Evolutionary conservation across 2,329 filamentous ascomycete species (phyloP).

Genomic region (Fusarium falciforme): DNA sequence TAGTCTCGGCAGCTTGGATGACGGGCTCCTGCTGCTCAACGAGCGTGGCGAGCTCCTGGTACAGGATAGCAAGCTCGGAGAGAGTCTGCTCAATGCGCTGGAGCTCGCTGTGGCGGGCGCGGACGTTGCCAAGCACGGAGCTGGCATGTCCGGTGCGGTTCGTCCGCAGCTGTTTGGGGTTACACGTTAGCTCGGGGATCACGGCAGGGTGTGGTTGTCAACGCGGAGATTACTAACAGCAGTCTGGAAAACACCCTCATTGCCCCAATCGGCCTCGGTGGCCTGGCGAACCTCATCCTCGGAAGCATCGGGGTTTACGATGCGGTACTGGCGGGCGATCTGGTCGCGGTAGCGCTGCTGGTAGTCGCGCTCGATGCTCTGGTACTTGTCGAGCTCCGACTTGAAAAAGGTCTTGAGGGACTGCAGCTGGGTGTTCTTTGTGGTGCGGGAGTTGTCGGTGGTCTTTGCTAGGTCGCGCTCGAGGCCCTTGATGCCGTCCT

Average conservation of each 20-base stretch:
- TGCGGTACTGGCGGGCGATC: slow-evolving; percentile 82
- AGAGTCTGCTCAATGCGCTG: slow-evolving; percentile 83
- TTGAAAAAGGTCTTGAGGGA: slow-evolving; percentile 79
- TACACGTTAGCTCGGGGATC: slow-evolving; percentile 21
- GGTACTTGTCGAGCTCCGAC: slow-evolving; percentile 76
- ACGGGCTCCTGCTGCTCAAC: slow-evolving; percentile 78
- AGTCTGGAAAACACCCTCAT: slow-evolving; percentile 84
- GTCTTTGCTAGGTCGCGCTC: slow-evolving; percentile 77
- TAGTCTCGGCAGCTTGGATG: slow-evolving; percentile 71
- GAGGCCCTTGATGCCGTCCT: slow-evolving; percentile 81
- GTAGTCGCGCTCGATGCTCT: slow-evolving; percentile 78
- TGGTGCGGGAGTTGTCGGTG: slow-evolving; percentile 66
- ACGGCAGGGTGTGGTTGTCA: not conserved
- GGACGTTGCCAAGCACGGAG: slow-evolving; percentile 80
- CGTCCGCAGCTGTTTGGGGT: slow-evolving; percentile 70
- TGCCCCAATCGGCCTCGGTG: slow-evolving; percentile 76
- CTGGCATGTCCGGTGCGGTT: slow-evolving; percentile 80
- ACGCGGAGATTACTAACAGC: slow-evolving; percentile 68
- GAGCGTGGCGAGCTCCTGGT: slow-evolving; percentile 79
- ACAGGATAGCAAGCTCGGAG: slow-evolving; percentile 75
- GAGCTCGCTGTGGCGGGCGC: slow-evolving; percentile 85
- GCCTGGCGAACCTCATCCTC: slow-evolving; percentile 78
- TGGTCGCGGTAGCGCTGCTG: slow-evolving; percentile 79
- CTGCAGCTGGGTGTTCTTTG: slow-evolving; percentile 77
- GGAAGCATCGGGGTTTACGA: slow-evolving; percentile 84